Conservation (phyloP, 1,284 basidiomycete genomes). For the Cutaneotrichosporon arboriforme region DNA sequence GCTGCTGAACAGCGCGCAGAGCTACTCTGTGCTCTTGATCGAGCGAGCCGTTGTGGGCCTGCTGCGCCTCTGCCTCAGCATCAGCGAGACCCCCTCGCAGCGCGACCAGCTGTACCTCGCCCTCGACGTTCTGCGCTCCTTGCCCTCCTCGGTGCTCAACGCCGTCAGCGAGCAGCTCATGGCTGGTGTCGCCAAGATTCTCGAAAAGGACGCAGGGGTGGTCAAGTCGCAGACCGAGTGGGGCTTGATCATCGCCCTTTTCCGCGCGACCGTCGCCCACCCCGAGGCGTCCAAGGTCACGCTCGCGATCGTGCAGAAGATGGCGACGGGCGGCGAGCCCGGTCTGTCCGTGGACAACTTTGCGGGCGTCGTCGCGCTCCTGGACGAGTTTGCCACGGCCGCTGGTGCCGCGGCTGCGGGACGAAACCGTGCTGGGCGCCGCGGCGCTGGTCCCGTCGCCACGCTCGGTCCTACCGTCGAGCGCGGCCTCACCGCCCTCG, state of each 20-base stretch:
- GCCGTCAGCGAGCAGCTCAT: constrained; percentile 87
- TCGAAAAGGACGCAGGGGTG: constrained; percentile 67
- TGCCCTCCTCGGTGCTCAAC: constrained; percentile 70
- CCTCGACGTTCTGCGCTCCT: constrained; percentile 76
- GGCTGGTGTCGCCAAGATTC: constrained; percentile 70
- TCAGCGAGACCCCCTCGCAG: constrained; percentile 67
- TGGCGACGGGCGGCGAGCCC: constrained; percentile 53
- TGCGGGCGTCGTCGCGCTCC: constrained; percentile 66
- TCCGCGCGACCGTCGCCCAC: constrained; percentile 77
- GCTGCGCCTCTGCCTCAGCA: constrained; percentile 68
- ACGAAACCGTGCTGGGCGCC: constrained; percentile 47
- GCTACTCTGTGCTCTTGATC: constrained; percentile 82
- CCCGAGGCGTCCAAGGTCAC: constrained; percentile 82
- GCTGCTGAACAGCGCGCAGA: constrained; percentile 67
- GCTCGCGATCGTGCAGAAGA: constrained; percentile 64
- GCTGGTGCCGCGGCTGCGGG: constrained; percentile 61
- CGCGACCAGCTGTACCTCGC: constrained; percentile 91
- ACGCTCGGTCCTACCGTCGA: constrained; percentile 62
- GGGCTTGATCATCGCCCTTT: constrained; percentile 85
- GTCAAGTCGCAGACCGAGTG: constrained; percentile 89
- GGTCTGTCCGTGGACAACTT: constrained; percentile 73
- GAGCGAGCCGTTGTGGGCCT: constrained; percentile 94
- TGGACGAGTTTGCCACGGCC: constrained; percentile 79
- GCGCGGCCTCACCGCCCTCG: constrained; percentile 74
- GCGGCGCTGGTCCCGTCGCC: constrained; percentile 24